A percentile compares a stretch with the other conserved stretches of the same genome.
Conservation (phyloP, 257 asterid genomes). For the Datura wrightii region DNA sequence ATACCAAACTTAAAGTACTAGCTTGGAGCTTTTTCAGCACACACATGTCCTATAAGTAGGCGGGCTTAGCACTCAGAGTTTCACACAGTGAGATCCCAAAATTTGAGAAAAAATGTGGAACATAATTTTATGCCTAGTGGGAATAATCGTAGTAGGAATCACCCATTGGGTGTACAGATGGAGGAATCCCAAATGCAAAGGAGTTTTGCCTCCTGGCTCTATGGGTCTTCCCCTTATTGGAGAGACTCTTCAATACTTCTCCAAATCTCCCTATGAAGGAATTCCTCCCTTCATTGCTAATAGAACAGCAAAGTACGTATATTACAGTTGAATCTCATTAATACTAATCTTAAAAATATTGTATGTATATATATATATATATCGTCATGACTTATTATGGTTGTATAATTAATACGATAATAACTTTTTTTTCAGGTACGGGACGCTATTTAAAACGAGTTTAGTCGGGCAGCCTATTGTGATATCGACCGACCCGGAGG, state of each 20-base stretch:
- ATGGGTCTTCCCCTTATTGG: background rate
- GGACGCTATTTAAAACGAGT: background rate
- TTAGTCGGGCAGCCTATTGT: slow-evolving; percentile 34
- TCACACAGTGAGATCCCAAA: too few species aligned
- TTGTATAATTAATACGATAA: too few species aligned
- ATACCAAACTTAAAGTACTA: too few species aligned
- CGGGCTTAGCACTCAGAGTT: too few species aligned
- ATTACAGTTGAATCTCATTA: too few species aligned
- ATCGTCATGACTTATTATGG: too few species aligned
- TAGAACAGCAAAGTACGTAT: background rate
- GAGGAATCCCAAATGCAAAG: background rate
- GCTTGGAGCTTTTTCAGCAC: too few species aligned
- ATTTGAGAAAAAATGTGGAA: background rate
- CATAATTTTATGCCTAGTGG: background rate
- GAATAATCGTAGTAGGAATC: background rate
- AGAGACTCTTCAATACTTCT: background rate
- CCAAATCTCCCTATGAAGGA: background rate
- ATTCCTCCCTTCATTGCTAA: background rate
- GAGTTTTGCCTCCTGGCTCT: slow-evolving; percentile 1
- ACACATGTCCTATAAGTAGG: too few species aligned
- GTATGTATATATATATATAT: too few species aligned
- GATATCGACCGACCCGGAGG: slow-evolving; percentile 34
- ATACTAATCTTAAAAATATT: too few species aligned
- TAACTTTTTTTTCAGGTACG: background rate
- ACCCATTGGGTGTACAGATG: slow-evolving; percentile 28